Conservation (phyloP, 768 basidiomycete genomes). For the Saitozyma podzolica region DNA sequence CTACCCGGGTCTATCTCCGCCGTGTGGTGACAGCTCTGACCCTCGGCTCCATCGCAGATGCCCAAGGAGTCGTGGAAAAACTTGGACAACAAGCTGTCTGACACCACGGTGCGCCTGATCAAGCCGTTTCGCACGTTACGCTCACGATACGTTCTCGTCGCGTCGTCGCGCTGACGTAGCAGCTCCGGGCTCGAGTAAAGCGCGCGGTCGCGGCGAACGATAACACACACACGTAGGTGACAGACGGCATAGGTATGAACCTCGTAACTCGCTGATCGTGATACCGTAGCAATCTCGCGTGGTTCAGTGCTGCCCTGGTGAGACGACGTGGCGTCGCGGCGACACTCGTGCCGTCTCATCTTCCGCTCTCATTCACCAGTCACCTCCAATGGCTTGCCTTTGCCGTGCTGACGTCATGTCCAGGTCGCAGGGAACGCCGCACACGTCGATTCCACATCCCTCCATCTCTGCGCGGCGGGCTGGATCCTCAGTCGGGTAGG, state of each 20-base stretch:
- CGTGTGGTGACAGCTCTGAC: background rate
- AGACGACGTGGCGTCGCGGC: too few species aligned
- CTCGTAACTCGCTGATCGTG: too few species aligned
- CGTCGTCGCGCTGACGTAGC: too few species aligned
- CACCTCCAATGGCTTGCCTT: too few species aligned
- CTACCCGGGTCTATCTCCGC: too few species aligned
- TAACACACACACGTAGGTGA: conserved; percentile 26
- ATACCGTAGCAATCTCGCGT: too few species aligned
- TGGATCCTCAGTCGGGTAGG: conserved; percentile 22
- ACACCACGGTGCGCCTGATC: conserved; percentile 7
- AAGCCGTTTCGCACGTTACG: background rate
- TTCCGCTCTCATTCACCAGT: too few species aligned
- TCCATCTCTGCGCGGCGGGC: conserved; percentile 20
- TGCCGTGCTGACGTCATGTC: too few species aligned
- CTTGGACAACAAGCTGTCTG: conserved; percentile 15
- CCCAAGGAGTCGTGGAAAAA: conserved; percentile 33
- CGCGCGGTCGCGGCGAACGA: conserved; percentile 32
- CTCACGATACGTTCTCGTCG: background rate
- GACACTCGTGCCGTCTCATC: too few species aligned
- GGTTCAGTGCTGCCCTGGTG: too few species aligned
- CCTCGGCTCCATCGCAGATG: conserved; percentile 8
- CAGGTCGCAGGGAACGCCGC: conserved; percentile 33
- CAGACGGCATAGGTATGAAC: too few species aligned
- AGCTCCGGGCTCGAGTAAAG: conserved; percentile 21
- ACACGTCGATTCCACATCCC: conserved; percentile 14